Evolutionary conservation across 2,329 filamentous ascomycete genomes (phyloP), one percentile per base, ranked within the genome.

Genomic region (Ophiocordyceps camponoti-saundersi): DNA sequence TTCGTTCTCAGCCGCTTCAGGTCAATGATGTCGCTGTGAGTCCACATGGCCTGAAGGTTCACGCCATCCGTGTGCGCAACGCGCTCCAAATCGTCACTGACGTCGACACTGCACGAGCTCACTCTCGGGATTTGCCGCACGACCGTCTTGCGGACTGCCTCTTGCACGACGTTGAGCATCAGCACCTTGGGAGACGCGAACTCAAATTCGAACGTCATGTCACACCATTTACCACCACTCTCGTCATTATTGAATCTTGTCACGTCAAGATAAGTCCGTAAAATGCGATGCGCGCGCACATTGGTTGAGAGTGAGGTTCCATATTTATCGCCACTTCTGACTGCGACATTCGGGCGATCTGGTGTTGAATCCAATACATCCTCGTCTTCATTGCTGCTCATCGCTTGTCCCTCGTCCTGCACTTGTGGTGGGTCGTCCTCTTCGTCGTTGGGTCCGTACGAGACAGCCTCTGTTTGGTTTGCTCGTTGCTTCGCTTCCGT

Each of bases 371-470:
- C 32, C 7, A 36, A 16, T 46, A 76, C 68, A 71, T 71, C 53
- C 74, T 72, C 34, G 68, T 59, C 63, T 20, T 70, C 65, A 40
- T 48, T 48, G 32, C 64, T 61, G 18, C 82, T 29, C 29, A 16
- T 43, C 16, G 32, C 42, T 6, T 46, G 44, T 8, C 16, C 42
- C 42, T 48, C 42, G 18, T 48, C 73, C 48, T 75, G 72, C 46
- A 70, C 68, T 55, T 82, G 80, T 47, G 93, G 79, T 34, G 75
- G 80, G 53, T 86, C 77, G 57, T 96, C 92, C 4, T 90, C 90
- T 6, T 95, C 89, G 58, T 96, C 92, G 44, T 94, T 93, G 32
- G 82, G 85, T 39, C 87, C 90, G 55, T 95, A 96, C 15, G 87
- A 92, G 2, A 90, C 80, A 29, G 82, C 85, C 63, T 95, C 85